Base-by-base conservation (phyloP, 192 early-diverging fungal species). In the Umbelopsis vinacea region DNA sequence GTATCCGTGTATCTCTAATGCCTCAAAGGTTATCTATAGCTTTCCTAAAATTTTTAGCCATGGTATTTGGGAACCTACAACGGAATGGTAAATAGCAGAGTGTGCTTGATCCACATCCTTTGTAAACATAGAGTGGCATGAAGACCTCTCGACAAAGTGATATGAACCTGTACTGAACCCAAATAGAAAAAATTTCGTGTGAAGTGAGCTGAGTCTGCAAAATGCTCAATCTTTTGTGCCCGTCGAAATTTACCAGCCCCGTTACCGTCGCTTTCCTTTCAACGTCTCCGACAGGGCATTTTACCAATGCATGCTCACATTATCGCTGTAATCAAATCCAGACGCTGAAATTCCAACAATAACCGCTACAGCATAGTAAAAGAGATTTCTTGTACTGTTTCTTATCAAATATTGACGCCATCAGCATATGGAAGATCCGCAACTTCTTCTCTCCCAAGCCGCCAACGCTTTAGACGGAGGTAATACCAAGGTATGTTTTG, bases 231-330 rank as follows among this genome's bases (percentile, higher is more conserved):
- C 19, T 50, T 21, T 50, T 57, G 4, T 37, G 29, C 57, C 10
- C 11, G 4, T 29, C 15, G 17, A 8, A 38, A 60, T 29, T 35
- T 37, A 17, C 29, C 23, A 17, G 6, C 17, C 33, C 33, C 29
- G 57, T 63, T 29, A 19, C 57, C 19, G 26, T 63, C 11, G 19
- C 57, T 63, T 63, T 37, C 33, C 15, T 37, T 63, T 3, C 4
- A 63, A 29, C 57, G 26, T 63, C 57, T 63, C 57, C 57, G 57
- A 63, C 57, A 63, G 57, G 57, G 57, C 57, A 63, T 37, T 29
- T 35, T 63, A 26, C 57, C 57, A 63, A 35, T 63, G 57, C 26
- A 63, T 37, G 26, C 35, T 63, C 57, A 63, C 29, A 63, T 63
- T 63, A 26, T 4, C 33, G 35, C 57, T 63, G 14, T 12, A 29